Evolutionary conservation across 495 filamentous ascomycete genomes (phyloP).

Genomic region (Penicillium nucicola): DNA sequence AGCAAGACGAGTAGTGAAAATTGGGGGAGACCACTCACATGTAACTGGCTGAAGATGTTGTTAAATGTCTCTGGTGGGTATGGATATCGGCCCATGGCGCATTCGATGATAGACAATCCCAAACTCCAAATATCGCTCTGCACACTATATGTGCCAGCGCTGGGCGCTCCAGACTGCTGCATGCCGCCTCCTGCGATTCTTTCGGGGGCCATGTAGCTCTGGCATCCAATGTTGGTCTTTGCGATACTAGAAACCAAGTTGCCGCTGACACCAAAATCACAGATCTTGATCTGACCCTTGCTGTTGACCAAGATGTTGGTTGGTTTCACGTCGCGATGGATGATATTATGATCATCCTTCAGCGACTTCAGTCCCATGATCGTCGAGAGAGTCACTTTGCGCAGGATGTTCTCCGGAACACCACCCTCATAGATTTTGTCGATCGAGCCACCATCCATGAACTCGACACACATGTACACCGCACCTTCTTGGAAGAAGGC

Average conservation of each 20-base stretch:
- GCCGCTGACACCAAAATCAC: constrained; percentile 96
- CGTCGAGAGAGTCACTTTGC: constrained; percentile 89
- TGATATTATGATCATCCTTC: constrained; percentile 99
- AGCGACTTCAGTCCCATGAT: constrained; percentile 86
- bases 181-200: constrained; percentile 84
- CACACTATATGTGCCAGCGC: constrained; percentile 88
- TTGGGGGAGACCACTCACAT: constrained; percentile 59
- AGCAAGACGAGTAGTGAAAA: constrained; percentile 9
- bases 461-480: constrained; percentile 99
- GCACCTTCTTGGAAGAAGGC: constrained; percentile 99
- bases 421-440: constrained; percentile 96
- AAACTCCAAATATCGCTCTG: constrained; percentile 98
- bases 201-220: constrained; percentile 99
- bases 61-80: constrained; percentile 98
- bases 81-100: constrained; percentile 90
- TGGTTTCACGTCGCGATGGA: constrained; percentile 97
- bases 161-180: constrained; percentile 67
- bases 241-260: constrained; percentile 97
- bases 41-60: constrained; percentile 97
- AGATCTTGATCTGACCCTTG: constrained; percentile 92
- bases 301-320: constrained; percentile 95
- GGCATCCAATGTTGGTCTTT: constrained; percentile 98
- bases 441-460: constrained; percentile 98
- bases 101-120: constrained; percentile 93
- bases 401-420: constrained; percentile 82